Evolutionary conservation across 2,329 filamentous ascomycete species (phyloP), one percentile per base, ranked within the genome.

Genomic region (Ophiobolus disseminans): DNA sequence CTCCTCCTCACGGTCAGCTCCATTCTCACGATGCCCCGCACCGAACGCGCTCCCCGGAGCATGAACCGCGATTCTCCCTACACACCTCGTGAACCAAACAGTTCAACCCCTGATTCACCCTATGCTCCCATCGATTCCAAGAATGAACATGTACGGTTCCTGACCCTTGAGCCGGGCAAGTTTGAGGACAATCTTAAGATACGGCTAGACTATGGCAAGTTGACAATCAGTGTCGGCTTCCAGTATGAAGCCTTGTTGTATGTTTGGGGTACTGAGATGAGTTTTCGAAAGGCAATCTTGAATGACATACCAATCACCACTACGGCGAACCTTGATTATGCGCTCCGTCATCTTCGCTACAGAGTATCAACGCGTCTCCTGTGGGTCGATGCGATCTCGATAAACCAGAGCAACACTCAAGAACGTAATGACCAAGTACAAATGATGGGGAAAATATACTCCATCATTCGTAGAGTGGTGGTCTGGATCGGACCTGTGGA

Each of bases 321-420:
- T 4, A 52, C 50, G 11, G 5, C 20, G 0, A 53, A 53, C n/a
- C 44, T 55, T 5, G 43, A 55, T 16, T 35, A 30, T 22, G 48
- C 52, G 4, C 41, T 55, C 19, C 47, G 36, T 5, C 40, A 52
- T 21, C 35, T 55, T 2, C 40, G 52, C 8, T 22, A 22, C 19
- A 38, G 19, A 3, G 13, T 38, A 11, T 4, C 16, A 7, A 8
- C 35, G 2, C 35, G 35, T 4, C 11, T 17, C 4, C 4, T 57
- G 11, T 58, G 65, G 67, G 54, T 55, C 3, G 68, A 69, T 48
- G 54, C 54, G 0, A 20, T 70, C 8, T 67, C 59, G 34, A 66
- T 70, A n/a, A 48, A 69, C 14, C 47, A 60, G 39, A 30, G 48
- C 5, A 45, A 59, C 25, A 30, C 17, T 8, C 40, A 52, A 10